phyloP scores from a whole-genome alignment of 768 basidiomycete species.

The Krasilnikovozyma curviuscula region DNA sequence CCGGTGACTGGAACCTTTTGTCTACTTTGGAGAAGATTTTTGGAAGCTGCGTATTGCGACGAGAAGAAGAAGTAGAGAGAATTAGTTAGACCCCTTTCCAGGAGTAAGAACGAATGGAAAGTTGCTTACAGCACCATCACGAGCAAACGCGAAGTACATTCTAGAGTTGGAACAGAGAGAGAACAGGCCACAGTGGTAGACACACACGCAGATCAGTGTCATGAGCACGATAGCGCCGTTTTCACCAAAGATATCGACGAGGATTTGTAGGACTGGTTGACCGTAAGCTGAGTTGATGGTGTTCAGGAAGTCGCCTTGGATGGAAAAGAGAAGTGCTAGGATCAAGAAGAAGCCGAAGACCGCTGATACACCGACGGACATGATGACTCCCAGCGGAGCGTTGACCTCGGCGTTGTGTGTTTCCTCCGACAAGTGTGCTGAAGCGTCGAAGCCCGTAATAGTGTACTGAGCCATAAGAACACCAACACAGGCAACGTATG shows the following conservation, averaged over 20 bases:
- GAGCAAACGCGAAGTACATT: constrained; percentile 66
- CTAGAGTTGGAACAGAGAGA: constrained; percentile 59
- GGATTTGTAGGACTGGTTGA: constrained; percentile 59
- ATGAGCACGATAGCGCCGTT: constrained; percentile 54
- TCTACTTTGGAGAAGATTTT: constrained; percentile 48
- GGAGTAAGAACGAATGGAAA: no score
- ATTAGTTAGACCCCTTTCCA: no score
- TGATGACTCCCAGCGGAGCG: constrained; percentile 31
- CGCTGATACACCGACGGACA: constrained; percentile 52
- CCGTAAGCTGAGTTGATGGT: constrained; percentile 40
- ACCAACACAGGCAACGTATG: constrained; percentile 52
- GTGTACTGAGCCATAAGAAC: constrained; percentile 59
- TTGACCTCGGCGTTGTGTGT: constrained; percentile 38
- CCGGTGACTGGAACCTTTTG: constrained; percentile 40
- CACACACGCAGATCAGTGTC: constrained; percentile 42
- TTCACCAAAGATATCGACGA: constrained; percentile 53
- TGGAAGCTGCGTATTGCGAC: no score
- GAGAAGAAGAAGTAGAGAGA: no score
- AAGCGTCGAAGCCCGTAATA: constrained; percentile 52
- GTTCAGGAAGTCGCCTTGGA: constrained; percentile 44
- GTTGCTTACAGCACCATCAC: no score
- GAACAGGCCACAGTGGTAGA: constrained; percentile 28
- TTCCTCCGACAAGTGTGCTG: constrained; percentile 56
- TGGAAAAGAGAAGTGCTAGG: constrained; percentile 52
- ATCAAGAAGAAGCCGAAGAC: constrained; percentile 58